Evolutionary conservation across 768 basidiomycete species (phyloP).

Genomic region (Xerocomellus dryophilus): DNA sequence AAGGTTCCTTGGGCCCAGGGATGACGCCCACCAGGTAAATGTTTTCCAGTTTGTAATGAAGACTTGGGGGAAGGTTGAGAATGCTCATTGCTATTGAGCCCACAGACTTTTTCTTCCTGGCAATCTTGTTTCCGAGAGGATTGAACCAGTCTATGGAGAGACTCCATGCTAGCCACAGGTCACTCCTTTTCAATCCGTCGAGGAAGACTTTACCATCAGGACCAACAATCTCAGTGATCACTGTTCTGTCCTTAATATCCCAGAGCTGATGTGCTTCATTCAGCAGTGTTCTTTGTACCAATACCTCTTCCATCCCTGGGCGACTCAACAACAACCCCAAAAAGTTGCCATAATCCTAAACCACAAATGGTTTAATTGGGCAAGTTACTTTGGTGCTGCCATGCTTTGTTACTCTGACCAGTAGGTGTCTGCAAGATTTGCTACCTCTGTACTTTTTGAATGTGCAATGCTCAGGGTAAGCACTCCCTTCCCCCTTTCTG

Average conservation of each 20-base stretch:
- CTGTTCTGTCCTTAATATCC: not conserved
- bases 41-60: slow-evolving; percentile 28
- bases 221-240: not conserved
- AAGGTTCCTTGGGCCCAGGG: slow-evolving; percentile 37
- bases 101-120: slow-evolving; percentile 11
- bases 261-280: not conserved
- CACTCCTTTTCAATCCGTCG: slow-evolving; percentile 1
- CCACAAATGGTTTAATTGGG: slow-evolving; percentile 18
- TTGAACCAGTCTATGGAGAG: slow-evolving; percentile 32
- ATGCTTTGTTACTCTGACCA: not conserved
- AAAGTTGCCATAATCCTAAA: slow-evolving; percentile 31
- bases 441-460: slow-evolving; percentile 14
- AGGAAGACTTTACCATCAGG: not conserved
- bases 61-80: slow-evolving; percentile 23
- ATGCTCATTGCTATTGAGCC: slow-evolving; percentile 14
- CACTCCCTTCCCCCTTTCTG: too few relatives aligned
- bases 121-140: slow-evolving; percentile 19
- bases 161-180: slow-evolving; percentile 19
- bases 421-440: slow-evolving; percentile 12
- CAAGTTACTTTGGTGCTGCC: not conserved
- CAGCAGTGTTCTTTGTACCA: slow-evolving; percentile 20
- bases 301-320: slow-evolving; percentile 25
- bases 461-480: slow-evolving; percentile 22
- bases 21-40: slow-evolving; percentile 37
- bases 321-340: slow-evolving; percentile 24